Conservation (phyloP, 2,329 filamentous ascomycete genomes). For the Blumeriella jaapii region DNA sequence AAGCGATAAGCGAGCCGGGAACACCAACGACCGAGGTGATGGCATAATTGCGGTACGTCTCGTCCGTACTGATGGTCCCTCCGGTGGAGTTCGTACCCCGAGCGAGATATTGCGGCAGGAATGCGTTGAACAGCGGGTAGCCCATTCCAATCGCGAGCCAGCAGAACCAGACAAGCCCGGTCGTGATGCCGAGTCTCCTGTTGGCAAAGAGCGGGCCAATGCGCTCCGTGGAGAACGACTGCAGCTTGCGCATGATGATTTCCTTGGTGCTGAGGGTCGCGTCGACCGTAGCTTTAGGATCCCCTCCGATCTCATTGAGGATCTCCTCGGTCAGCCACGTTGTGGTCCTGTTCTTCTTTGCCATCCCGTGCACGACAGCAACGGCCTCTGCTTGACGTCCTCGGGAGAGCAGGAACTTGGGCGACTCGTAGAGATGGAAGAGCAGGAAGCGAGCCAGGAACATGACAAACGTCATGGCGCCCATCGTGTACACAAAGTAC, state of each 20-base stretch:
- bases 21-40: constrained; percentile 69
- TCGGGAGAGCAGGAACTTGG: constrained; percentile 69
- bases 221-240: constrained; percentile 54
- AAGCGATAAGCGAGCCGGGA: constrained; percentile 64
- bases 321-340: constrained; percentile 70
- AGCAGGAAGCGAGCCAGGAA: constrained; percentile 68
- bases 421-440: constrained; percentile 75
- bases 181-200: constrained; percentile 40
- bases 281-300: constrained; percentile 15
- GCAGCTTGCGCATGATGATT: constrained; percentile 35
- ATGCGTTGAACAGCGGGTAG: constrained; percentile 81
- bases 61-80: constrained; percentile 29
- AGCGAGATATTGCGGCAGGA: constrained; percentile 76
- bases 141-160: constrained; percentile 79
- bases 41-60: constrained; percentile 68
- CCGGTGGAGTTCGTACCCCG: constrained; percentile 34
- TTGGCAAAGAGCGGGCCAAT: constrained; percentile 53
- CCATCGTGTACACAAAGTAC: constrained; percentile 59
- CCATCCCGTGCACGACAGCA: constrained; percentile 67
- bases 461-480: constrained; percentile 63
- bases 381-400: constrained; percentile 71
- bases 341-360: constrained; percentile 54
- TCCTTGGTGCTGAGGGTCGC: constrained; percentile 10
- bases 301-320: constrained; percentile 41
- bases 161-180: constrained; percentile 58